A percentile compares a stretch with the other conserved stretches of the same genome.
These are phyloP conservation scores for Auricularia sp. DNA, from an alignment of 768 basidiomycete species.

Conservation along the genomic window DNA sequence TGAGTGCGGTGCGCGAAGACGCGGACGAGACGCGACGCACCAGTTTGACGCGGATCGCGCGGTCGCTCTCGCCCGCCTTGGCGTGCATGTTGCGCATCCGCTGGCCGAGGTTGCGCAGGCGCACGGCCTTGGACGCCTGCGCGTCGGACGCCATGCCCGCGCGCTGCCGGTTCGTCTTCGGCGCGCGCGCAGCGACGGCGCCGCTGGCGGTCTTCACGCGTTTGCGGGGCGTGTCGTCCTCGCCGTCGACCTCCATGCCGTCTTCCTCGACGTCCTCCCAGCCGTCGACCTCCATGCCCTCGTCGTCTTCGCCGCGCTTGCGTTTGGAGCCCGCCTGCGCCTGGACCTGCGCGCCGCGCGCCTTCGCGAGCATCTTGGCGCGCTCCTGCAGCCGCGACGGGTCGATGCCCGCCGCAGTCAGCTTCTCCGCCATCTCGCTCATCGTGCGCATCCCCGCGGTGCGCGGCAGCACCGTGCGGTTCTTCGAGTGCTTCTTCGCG, in stretches of 20 bases:
- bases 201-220: slow-evolving; percentile 54
- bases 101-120: slow-evolving; percentile 79
- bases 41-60: slow-evolving; percentile 74
- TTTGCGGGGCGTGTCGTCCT: slow-evolving; percentile 44
- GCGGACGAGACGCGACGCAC: slow-evolving; percentile 29
- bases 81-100: slow-evolving; percentile 79
- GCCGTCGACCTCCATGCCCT: slow-evolving; percentile 52
- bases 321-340: slow-evolving; percentile 41
- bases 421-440: slow-evolving; percentile 62
- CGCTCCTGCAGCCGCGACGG: slow-evolving; percentile 81
- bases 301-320: slow-evolving; percentile 39
- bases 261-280: slow-evolving; percentile 30
- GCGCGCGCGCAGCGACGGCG: slow-evolving; percentile 32
- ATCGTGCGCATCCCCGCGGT: slow-evolving; percentile 54
- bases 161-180: slow-evolving; percentile 62
- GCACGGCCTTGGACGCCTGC: slow-evolving; percentile 73
- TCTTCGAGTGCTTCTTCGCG: slow-evolving; percentile 60
- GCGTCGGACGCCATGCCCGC: slow-evolving; percentile 70
- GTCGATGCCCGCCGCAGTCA: slow-evolving; percentile 85
- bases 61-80: slow-evolving; percentile 85
- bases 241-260: slow-evolving; percentile 41
- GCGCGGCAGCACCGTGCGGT: slow-evolving; percentile 69
- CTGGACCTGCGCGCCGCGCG: slow-evolving; percentile 36
- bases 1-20: background rate
- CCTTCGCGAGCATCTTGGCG: slow-evolving; percentile 73